Evolutionary conservation across 2,329 filamentous ascomycete species (phyloP), one percentile per base, ranked within the genome.

Genomic region (Trichoderma asperellum): DNA sequence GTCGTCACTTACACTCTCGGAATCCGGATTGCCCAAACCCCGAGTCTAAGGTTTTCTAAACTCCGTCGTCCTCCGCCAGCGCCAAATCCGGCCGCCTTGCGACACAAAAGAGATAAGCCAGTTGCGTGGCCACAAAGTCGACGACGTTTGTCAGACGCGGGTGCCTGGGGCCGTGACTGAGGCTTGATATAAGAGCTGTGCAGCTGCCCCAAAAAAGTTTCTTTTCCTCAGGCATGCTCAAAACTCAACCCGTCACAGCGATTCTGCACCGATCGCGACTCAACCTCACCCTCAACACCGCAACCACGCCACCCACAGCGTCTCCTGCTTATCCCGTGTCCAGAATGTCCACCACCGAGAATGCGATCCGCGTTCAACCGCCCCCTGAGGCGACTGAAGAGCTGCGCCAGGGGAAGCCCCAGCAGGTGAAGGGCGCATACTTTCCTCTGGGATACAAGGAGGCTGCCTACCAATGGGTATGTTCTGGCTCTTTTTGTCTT

Each of bases 361-460:
- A 74, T 59, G 70, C 75, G 2, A 72, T 78, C 59, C 73, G 75
- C 53, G 72, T 68, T 32, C 71, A 67, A 43, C 71, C 71, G 61
- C 58, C 69, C 27, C 66, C 35, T 14, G 53, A 58, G 18, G 68
- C 68, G 1, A 69, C 74, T 18, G 72, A 74, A 57, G 73, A 75
- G 65, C 47, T 71, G 18, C 70, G 70, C 29, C 76, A 75, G 43
- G 74, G 76, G 14, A 76, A 76, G 65, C 73, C 76, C 52, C 71
- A 76, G 56, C 72, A 73, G 27, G 34, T 75, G 76, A 27, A 76
- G 1, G 77, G 79, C 47, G 76, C 76, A 1, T 90, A 87, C 79
- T 98, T 99, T 73, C 94, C 96, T 2, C 82, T 98, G 27, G 91
- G 94, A 61, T 97, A 97, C 82, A 96, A 94, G 76, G 94, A 97